Evolutionary conservation across 164 flowering plant genomes (phyloP).

Genomic region (Brasenia schreberi): DNA sequence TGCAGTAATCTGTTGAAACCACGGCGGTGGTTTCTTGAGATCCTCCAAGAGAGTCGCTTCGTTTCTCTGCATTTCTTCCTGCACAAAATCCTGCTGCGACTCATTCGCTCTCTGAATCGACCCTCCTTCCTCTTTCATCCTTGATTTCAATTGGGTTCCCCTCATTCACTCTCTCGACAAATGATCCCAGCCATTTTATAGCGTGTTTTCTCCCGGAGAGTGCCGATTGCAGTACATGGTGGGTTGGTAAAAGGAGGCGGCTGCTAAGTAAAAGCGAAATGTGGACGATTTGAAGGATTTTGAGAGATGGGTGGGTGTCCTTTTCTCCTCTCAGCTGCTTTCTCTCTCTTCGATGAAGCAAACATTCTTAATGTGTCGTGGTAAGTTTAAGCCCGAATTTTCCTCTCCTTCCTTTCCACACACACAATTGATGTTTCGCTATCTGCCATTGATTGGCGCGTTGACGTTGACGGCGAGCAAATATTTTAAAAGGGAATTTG

Average conservation of each 20-base stretch:
- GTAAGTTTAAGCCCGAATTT: background rate
- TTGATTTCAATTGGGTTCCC: background rate
- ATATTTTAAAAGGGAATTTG: background rate
- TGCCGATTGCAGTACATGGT: background rate
- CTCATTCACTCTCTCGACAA: background rate
- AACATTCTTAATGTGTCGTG: background rate
- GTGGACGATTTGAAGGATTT: too few species aligned
- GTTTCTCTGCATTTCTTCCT: conserved; percentile 16
- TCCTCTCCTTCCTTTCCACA: background rate
- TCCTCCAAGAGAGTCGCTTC: conserved; percentile 17
- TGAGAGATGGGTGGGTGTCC: background rate
- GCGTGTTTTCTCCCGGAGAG: background rate
- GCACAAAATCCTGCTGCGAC: conserved; percentile 1
- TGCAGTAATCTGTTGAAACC: conserved; percentile 68
- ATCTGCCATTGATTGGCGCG: background rate
- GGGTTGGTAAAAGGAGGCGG: background rate
- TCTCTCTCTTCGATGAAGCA: background rate
- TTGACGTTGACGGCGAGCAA: background rate
- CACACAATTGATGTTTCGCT: too few species aligned
- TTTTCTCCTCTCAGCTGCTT: background rate
- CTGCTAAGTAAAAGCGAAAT: background rate
- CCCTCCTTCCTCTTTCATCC: background rate
- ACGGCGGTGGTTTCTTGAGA: conserved; percentile 31
- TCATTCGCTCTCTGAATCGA: background rate
- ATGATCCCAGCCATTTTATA: background rate